Percentiles rank a stretch among this genome's conserved stretches.
Conservation (phyloP, 1,284 basidiomycete species). For the Rhodotorula sp. region DNA sequence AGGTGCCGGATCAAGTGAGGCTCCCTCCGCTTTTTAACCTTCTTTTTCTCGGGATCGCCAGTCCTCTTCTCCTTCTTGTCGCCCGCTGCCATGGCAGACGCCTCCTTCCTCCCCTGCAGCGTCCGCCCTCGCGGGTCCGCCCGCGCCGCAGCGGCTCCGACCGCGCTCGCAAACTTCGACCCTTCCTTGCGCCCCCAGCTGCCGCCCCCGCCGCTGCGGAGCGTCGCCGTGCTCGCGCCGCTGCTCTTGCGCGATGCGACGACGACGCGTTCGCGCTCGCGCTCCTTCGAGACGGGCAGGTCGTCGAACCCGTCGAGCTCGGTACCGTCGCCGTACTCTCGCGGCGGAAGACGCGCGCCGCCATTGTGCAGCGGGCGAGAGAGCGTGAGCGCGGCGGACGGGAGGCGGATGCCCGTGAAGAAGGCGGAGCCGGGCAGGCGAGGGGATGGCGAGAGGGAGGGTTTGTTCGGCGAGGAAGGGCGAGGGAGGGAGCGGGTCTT, state of each 20-base stretch:
- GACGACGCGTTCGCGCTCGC: conserved; percentile 66
- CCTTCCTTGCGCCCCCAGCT: conserved; percentile 9
- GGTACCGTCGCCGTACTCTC: conserved; percentile 85
- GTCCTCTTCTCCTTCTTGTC: conserved; percentile 41
- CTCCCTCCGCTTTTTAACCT: conserved; percentile 53
- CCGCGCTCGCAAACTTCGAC: background rate
- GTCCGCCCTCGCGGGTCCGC: too few species aligned
- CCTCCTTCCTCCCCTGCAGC: conserved; percentile 48
- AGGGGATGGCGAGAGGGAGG: conserved; percentile 48
- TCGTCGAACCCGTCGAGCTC: conserved; percentile 91
- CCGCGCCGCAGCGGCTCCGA: background rate
- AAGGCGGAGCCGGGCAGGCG: background rate
- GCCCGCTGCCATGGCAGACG: conserved; percentile 48
- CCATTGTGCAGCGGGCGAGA: conserved; percentile 33
- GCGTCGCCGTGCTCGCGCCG: conserved; percentile 8
- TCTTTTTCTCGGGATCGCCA: conserved; percentile 48
- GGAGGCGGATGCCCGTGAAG: conserved; percentile 47
- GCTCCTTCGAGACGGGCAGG: conserved; percentile 67
- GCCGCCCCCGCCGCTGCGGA: background rate
- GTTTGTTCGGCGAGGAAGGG: conserved; percentile 53
- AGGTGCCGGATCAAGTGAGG: conserved; percentile 86
- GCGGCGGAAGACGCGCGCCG: conserved; percentile 54
- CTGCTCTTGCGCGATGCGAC: conserved; percentile 6
- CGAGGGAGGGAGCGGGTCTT: conserved; percentile 4
- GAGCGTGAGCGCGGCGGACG: conserved; percentile 50